These are phyloP conservation scores for Diaporthe sp. DNA, from an alignment of 2,329 filamentous ascomycete species.

Conservation along the genomic window DNA sequence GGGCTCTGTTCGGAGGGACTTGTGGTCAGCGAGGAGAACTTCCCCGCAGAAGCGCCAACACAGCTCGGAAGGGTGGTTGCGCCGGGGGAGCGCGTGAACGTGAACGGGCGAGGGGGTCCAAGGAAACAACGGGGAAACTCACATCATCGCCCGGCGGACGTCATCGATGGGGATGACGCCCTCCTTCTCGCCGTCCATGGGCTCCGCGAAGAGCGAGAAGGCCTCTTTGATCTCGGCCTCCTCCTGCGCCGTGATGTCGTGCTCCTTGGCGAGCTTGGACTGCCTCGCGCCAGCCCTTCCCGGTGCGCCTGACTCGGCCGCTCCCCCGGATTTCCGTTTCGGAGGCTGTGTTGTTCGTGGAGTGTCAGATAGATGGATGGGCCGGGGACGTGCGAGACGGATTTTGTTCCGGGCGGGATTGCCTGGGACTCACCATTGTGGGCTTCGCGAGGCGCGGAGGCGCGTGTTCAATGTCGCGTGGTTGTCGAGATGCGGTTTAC, in stretches of 20 bases:
- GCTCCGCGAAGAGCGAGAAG: slow-evolving; percentile 84
- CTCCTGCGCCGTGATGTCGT: slow-evolving; percentile 86
- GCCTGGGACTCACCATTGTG: slow-evolving; percentile 38
- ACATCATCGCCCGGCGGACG: slow-evolving; percentile 81
- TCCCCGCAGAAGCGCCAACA: not conserved
- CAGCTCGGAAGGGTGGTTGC: not conserved
- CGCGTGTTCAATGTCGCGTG: slow-evolving; percentile 25
- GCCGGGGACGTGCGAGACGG: not conserved
- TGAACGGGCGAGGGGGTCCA: not conserved
- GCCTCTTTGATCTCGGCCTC: slow-evolving; percentile 94
- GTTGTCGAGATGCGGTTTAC: not conserved
- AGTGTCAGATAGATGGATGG: slow-evolving; percentile 1
- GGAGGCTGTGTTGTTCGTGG: slow-evolving; percentile 58
- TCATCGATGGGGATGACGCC: slow-evolving; percentile 78
- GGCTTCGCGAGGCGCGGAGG: slow-evolving; percentile 24
- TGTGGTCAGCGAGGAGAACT: not conserved
- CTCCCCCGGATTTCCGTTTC: slow-evolving; percentile 63
- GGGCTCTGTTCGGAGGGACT: slow-evolving; percentile 70
- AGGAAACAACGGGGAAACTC: slow-evolving; percentile 50
- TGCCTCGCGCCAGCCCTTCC: slow-evolving; percentile 65
- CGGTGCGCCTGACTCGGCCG: slow-evolving; percentile 47
- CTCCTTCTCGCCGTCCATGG: slow-evolving; percentile 79
- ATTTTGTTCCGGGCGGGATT: not conserved
- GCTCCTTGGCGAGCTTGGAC: slow-evolving; percentile 92
- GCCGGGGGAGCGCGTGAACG: not conserved